Conservation (phyloP, 1,284 basidiomycete species). For the Malassezia globosa region DNA sequence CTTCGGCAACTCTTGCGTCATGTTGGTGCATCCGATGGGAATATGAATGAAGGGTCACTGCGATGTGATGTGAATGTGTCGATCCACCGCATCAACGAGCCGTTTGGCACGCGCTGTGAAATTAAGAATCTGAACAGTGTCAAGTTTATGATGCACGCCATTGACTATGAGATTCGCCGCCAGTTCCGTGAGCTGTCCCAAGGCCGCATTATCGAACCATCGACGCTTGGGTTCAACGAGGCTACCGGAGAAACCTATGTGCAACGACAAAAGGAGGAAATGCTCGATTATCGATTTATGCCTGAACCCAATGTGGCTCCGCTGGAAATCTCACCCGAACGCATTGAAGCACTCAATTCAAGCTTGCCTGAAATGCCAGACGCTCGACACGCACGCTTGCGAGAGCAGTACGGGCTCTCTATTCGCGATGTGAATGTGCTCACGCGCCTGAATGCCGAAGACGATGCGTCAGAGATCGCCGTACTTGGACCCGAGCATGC, state of each 20-base stretch:
- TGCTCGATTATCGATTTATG: conserved; percentile 95
- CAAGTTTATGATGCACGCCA: conserved; percentile 71
- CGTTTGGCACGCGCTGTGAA: conserved; percentile 77
- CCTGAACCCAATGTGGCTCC: conserved; percentile 87
- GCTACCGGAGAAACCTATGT: conserved; percentile 66
- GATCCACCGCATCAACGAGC: conserved; percentile 50
- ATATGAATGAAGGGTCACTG: conserved; percentile 74
- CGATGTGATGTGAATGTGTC: conserved; percentile 95
- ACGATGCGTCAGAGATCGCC: conserved; percentile 18
- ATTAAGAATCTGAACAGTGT: conserved; percentile 95
- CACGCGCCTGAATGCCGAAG: conserved; percentile 34
- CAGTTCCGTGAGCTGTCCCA: conserved; percentile 57
- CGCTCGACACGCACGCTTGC: conserved; percentile 57
- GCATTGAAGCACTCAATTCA: conserved; percentile 56
- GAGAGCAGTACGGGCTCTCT: conserved; percentile 54
- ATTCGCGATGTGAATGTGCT: conserved; percentile 50
- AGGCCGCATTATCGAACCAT: conserved; percentile 57
- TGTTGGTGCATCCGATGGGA: conserved; percentile 79
- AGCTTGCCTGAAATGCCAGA: conserved; percentile 69
- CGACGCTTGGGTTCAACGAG: conserved; percentile 86
- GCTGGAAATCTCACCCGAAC: conserved; percentile 51
- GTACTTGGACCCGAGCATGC: not conserved
- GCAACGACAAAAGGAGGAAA: conserved; percentile 79
- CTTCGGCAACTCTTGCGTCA: conserved; percentile 71
- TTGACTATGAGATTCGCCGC: conserved; percentile 65